These are phyloP conservation scores for Medicago arabica DNA, from an alignment of 306 rosid genomes.

Conservation along the genomic window DNA sequence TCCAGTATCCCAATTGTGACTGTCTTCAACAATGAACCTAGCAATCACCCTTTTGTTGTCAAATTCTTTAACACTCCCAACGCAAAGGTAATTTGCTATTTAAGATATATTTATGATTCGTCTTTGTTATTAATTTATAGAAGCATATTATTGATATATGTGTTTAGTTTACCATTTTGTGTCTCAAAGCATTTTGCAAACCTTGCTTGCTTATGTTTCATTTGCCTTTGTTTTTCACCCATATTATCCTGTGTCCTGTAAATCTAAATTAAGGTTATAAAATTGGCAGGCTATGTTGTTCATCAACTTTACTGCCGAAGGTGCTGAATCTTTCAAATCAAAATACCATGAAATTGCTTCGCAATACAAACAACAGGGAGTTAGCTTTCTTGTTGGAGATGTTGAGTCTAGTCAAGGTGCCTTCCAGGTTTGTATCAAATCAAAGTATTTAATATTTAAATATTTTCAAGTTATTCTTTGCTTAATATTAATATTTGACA, in stretches of 20 bases:
- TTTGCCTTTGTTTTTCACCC: neutral
- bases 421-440: slow-evolving; percentile 70
- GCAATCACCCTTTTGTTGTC: slow-evolving; percentile 65
- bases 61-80: slow-evolving; percentile 67
- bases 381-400: slow-evolving; percentile 86
- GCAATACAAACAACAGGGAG: slow-evolving; percentile 59
- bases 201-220: neutral
- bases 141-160: neutral
- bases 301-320: slow-evolving; percentile 66
- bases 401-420: slow-evolving; percentile 74
- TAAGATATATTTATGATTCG: neutral
- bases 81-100: slow-evolving; percentile 62
- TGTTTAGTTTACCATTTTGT: neutral
- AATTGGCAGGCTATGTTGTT: slow-evolving; percentile 87
- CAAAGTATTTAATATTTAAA: slow-evolving; percentile 12
- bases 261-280: slow-evolving; percentile 34
- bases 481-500: slow-evolving; percentile 32
- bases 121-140: neutral
- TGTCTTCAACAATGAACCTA: slow-evolving; percentile 71
- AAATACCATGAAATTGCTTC: slow-evolving; percentile 81
- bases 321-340: slow-evolving; percentile 66
- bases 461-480: slow-evolving; percentile 1
- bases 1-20: slow-evolving; percentile 69
- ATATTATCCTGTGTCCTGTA: neutral
- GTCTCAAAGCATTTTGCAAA: neutral